Conservation (phyloP, 768 basidiomycete species). For the Roridomyces roridus region DNA sequence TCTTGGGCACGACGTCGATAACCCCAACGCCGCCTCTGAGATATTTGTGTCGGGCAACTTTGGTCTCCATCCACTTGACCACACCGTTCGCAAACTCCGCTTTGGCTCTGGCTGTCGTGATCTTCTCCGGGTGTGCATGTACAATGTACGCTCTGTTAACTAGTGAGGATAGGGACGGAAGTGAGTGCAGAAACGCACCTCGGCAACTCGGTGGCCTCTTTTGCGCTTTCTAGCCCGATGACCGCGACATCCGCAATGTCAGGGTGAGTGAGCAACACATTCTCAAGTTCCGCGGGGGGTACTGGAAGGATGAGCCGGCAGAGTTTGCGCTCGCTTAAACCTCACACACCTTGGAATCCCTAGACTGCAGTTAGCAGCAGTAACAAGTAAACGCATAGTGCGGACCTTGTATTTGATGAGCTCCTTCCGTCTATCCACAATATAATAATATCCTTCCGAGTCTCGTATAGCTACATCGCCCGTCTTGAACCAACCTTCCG, state of each 20-base stretch:
- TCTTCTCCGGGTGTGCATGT: slow-evolving; percentile 45
- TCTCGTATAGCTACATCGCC: slow-evolving; percentile 81
- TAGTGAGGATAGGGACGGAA: neutral
- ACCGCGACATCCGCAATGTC: slow-evolving; percentile 83
- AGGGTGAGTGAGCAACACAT: slow-evolving; percentile 74
- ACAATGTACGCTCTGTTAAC: slow-evolving; percentile 66
- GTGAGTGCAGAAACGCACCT: slow-evolving; percentile 45
- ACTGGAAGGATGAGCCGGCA: slow-evolving; percentile 49
- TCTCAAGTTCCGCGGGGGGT: slow-evolving; percentile 87
- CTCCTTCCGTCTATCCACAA: slow-evolving; percentile 79
- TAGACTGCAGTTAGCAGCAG: slow-evolving; percentile 32
- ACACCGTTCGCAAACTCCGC: slow-evolving; percentile 56
- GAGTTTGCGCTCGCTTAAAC: neutral
- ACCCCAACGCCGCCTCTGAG: slow-evolving; percentile 78
- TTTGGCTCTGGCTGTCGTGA: slow-evolving; percentile 43
- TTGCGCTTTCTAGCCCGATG: slow-evolving; percentile 70
- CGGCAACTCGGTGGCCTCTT: slow-evolving; percentile 83
- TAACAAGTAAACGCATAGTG: neutral
- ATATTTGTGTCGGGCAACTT: slow-evolving; percentile 78
- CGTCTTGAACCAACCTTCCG: slow-evolving; percentile 87
- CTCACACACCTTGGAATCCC: slow-evolving; percentile 74
- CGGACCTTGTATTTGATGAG: slow-evolving; percentile 76
- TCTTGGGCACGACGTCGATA: slow-evolving; percentile 72
- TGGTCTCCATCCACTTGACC: slow-evolving; percentile 67
- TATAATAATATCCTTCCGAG: slow-evolving; percentile 72